Base-by-base conservation (phyloP, 805 yeast species). In the Yarrowia yakushimensis region DNA sequence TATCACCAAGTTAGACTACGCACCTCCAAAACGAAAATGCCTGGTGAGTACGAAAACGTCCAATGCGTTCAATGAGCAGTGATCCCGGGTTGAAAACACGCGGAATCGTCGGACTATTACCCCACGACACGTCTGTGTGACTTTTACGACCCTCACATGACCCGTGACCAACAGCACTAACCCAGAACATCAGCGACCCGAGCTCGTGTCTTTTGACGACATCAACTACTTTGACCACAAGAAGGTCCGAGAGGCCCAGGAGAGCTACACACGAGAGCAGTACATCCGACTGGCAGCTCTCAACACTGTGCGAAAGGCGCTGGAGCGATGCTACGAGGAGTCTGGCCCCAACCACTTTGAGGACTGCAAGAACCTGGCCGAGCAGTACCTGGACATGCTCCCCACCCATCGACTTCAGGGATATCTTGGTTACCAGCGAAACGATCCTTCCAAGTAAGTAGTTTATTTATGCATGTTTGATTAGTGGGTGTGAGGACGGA, bases 351-450 rank as follows among this genome's bases (percentile, higher is more conserved):
- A 87, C 77, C 86, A 84, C 64, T 81, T 81, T 69, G 91, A 88
- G 77, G 89, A 87, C 74, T 89, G 96, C 77, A 83, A 86, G 74
- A 88, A 88, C 50, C 78, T 89, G 69, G 87, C 91, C 30, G 78
- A 75, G 68, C 71, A 78, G 66, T 88, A 89, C 73, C 76, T 89
- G 78, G 88, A 86, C 69, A 79, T 89, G 88, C 78, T 88, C 63
- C 92, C 90, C 63, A 75, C 80, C 57, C 82, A 86, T 68, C 82
- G 84, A 68, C 80, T 86, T 65, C 81, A 83, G 68, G 96, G 96
- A 45, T 88, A 81, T 76, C 77, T 85, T 71, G 93, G 90, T n/a
- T 88, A 88, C 77, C 96, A 89, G 78, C 86, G 89, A 81, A 88
- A 88, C 76, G 96, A 88, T 72, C 94, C 93, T 46, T 79, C 88